phyloP scores from a whole-genome alignment of 192 early-diverging fungal species.

The Rhizophagus clarus region DNA sequence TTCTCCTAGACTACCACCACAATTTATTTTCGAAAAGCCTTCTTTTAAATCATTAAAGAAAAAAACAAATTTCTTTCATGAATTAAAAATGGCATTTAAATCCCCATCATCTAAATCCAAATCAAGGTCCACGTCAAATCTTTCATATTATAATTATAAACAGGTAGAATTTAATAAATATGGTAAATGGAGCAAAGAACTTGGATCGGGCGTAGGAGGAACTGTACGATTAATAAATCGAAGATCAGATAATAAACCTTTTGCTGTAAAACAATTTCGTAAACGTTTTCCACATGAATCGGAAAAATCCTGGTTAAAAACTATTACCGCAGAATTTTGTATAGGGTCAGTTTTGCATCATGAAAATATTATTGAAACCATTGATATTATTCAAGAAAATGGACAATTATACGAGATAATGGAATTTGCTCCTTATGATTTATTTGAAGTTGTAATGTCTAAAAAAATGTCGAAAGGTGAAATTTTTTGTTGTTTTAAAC shows the following conservation, averaged over 20 bases:
- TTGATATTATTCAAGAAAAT: slow-evolving; percentile 74
- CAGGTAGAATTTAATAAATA: slow-evolving; percentile 48
- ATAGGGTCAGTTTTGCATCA: slow-evolving; percentile 76
- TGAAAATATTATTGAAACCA: slow-evolving; percentile 76
- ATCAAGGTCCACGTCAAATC: background rate
- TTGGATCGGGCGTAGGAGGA: slow-evolving; percentile 73
- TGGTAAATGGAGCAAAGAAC: slow-evolving; percentile 61
- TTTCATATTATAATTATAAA: background rate
- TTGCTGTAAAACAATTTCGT: slow-evolving; percentile 83
- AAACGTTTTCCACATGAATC: slow-evolving; percentile 65
- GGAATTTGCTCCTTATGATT: slow-evolving; percentile 92
- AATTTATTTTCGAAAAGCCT: slow-evolving; percentile 19
- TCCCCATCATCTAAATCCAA: background rate
- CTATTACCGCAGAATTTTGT: slow-evolving; percentile 83
- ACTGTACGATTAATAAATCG: slow-evolving; percentile 70
- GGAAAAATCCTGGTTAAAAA: slow-evolving; percentile 77
- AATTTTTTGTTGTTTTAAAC: slow-evolving; percentile 86
- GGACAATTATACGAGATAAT: slow-evolving; percentile 73
- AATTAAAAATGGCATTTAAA: slow-evolving; percentile 10
- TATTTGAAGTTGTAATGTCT: slow-evolving; percentile 79
- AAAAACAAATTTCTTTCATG: background rate
- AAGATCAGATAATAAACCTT: slow-evolving; percentile 61
- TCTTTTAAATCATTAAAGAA: background rate
- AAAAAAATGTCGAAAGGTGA: slow-evolving; percentile 76
- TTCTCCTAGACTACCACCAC: background rate